These are phyloP conservation scores for Marsdenia floribunda DNA, from an alignment of 257 asterid genomes.

Conservation along the genomic window DNA sequence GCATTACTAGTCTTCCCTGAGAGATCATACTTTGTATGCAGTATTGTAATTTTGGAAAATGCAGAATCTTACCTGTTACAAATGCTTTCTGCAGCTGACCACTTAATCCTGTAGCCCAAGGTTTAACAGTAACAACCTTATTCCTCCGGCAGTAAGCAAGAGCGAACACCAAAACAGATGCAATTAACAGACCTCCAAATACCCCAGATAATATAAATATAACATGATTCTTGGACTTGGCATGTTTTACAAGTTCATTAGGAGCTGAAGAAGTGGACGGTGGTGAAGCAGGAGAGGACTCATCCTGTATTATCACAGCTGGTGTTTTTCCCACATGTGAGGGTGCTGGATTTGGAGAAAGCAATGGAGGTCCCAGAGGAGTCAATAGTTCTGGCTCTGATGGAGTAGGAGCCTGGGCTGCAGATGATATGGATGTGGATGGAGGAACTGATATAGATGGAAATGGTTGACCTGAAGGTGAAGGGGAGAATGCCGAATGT, in stretches of 20 bases:
- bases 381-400: slow-evolving; percentile 10
- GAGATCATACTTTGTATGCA: background rate
- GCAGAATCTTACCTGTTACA: slow-evolving; percentile 26
- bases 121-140: slow-evolving; percentile 28
- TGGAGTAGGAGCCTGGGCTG: slow-evolving; percentile 21
- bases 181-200: slow-evolving; percentile 20
- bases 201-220: slow-evolving; percentile 17
- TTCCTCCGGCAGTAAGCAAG: slow-evolving; percentile 19
- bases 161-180: slow-evolving; percentile 13
- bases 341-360: slow-evolving; percentile 21
- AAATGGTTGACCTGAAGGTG: slow-evolving; percentile 17
- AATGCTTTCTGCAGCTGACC: slow-evolving; percentile 39
- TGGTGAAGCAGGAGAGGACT: slow-evolving; percentile 12
- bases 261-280: slow-evolving; percentile 16
- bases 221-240: slow-evolving; percentile 10
- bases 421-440: slow-evolving; percentile 16
- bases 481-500: background rate
- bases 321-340: slow-evolving; percentile 11
- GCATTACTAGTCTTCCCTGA: background rate
- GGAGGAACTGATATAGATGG: slow-evolving; percentile 27
- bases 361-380: slow-evolving; percentile 12
- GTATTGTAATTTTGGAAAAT: background rate
- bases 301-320: background rate
- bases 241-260: background rate
- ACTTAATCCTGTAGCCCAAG: slow-evolving; percentile 38